These are phyloP conservation scores for Prunus salicina DNA, from an alignment of 306 rosid genomes.

Conservation along the genomic window DNA sequence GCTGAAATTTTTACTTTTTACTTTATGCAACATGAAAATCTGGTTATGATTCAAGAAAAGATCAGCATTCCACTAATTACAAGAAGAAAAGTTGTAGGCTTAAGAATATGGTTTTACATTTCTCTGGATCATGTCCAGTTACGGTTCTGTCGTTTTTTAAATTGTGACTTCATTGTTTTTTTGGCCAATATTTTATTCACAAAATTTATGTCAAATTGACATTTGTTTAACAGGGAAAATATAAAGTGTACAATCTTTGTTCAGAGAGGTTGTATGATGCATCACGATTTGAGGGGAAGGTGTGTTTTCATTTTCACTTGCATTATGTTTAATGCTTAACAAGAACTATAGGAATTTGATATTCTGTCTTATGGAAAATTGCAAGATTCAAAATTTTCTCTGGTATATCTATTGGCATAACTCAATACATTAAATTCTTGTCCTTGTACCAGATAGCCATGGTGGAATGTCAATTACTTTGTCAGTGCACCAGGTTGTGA, in stretches of 20 bases:
- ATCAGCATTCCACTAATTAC: neutral
- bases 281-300: constrained; percentile 93
- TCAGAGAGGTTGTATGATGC: constrained; percentile 96
- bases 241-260: constrained; percentile 96
- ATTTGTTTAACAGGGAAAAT: constrained; percentile 63
- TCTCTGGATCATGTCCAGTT: neutral
- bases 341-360: neutral
- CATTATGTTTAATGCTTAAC: constrained; percentile 14
- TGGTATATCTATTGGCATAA: neutral
- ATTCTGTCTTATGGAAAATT: neutral
- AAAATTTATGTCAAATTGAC: constrained; percentile 23
- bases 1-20: constrained; percentile 9
- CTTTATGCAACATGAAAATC: constrained; percentile 1
- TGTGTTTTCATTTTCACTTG: constrained; percentile 28
- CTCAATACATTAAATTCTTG: neutral
- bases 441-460: neutral
- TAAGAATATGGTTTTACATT: neutral
- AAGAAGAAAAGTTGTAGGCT: neutral
- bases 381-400: neutral
- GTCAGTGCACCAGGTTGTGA: neutral
- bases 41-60: neutral
- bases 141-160: neutral
- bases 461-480: neutral
- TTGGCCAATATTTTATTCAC: neutral
- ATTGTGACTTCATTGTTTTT: constrained; percentile 1